Base-by-base conservation (phyloP, 139 green algal genomes). In the Chlorella sp. region DNA sequence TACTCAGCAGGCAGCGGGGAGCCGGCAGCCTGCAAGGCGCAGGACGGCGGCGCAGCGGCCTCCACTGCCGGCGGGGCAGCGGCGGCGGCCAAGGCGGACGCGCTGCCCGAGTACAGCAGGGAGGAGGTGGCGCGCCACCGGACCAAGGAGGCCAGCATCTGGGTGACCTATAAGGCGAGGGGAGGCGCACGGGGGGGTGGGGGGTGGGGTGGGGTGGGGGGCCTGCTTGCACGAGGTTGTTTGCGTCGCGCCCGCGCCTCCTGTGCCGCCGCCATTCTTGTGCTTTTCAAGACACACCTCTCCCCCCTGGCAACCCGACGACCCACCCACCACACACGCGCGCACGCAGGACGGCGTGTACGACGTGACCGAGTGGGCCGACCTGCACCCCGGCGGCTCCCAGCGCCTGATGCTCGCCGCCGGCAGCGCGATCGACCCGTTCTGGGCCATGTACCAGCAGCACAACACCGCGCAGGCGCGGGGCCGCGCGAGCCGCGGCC, bases 371-470 rank as follows among this genome's bases (percentile, higher is more conserved):
- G 63, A 86, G 14, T 91, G 81, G 59, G 68, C 83, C 25, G 83
- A 82, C 45, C 35, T 63, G 48, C 88, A 93, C 68, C 89, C 89
- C 17, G 89, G 89, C 48, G 89, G 89, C 12, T 35, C 74, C 2
- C 45, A 60, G 5, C 92, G 91, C 63, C 90, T 97, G 78, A 92
- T 95, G 87, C 76, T 97, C 58, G 93, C 92, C 23, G 93, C 93
- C 12, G 93, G 93, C 12, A 87, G 87, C 25, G 76, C 90, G 1
- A 88, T 97, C 31, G 93, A 96, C 73, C 91, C 93, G 2, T 97
- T 95, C 84, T 97, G 93, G 93, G 76, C 80, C 33, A 91, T 95
- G 80, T 97, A 97, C 79, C 81, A 89, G 77, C 91, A 96, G 85
- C 92, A 97, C 78, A 77, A 90, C 51, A 94, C 89, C 41, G 46